phyloP scores from a whole-genome alignment of 345 rosid genomes.

The Citrus maxima region DNA sequence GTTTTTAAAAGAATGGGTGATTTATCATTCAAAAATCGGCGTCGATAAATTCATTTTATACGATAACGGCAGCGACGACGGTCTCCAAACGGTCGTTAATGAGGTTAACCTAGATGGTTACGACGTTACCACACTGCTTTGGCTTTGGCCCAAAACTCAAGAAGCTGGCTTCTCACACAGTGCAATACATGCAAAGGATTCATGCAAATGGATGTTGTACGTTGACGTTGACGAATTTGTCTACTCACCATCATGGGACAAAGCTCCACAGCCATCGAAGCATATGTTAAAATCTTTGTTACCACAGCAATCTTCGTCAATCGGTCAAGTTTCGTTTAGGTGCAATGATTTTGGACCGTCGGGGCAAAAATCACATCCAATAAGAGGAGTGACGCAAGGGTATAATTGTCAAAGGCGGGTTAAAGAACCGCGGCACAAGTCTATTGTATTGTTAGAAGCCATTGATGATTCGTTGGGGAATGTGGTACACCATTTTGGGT shows the following conservation, averaged over 20 bases:
- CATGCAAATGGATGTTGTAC: slow-evolving; percentile 79
- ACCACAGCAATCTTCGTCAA: background rate
- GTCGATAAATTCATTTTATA: slow-evolving; percentile 67
- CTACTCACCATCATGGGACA: slow-evolving; percentile 62
- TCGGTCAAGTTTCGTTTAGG: slow-evolving; percentile 61
- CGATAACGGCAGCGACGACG: slow-evolving; percentile 78
- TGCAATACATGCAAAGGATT: slow-evolving; percentile 39
- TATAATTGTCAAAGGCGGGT: slow-evolving; percentile 58
- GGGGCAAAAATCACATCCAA: slow-evolving; percentile 49
- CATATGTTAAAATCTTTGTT: slow-evolving; percentile 45
- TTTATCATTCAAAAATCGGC: slow-evolving; percentile 69
- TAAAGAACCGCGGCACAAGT: slow-evolving; percentile 68
- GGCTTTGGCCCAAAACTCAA: slow-evolving; percentile 92
- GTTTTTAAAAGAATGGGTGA: slow-evolving; percentile 83
- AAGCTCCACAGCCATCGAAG: slow-evolving; percentile 32
- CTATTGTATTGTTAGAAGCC: slow-evolving; percentile 60
- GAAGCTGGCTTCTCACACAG: slow-evolving; percentile 92
- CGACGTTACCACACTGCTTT: slow-evolving; percentile 39
- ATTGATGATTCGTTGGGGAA: slow-evolving; percentile 54
- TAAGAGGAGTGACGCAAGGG: slow-evolving; percentile 73
- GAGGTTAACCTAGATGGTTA: slow-evolving; percentile 45
- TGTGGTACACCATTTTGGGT: slow-evolving; percentile 66
- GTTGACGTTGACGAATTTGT: slow-evolving; percentile 82
- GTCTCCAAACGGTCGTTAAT: slow-evolving; percentile 30
- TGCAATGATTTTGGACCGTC: slow-evolving; percentile 89